Conservation (phyloP, 805 yeast species). For the Candida krabiensis region DNA sequence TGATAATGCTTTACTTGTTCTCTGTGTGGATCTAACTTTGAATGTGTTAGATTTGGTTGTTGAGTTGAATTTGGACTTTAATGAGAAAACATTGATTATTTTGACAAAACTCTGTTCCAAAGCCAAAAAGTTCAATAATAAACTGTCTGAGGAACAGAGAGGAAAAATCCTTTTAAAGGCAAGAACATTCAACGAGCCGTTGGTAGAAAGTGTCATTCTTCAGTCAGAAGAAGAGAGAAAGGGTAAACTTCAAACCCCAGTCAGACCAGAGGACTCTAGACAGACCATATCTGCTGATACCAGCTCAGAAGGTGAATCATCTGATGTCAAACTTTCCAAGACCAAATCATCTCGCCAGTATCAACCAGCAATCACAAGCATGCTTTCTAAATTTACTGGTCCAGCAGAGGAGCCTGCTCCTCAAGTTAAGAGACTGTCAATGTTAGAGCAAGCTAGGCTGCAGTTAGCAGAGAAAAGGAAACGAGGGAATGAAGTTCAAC, state of each 20-base stretch:
- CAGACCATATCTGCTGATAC: conserved; percentile 2
- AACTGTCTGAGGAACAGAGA: conserved; percentile 65
- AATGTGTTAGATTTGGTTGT: conserved; percentile 64
- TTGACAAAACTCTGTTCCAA: conserved; percentile 62
- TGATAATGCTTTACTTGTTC: conserved; percentile 67
- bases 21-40: conserved; percentile 72
- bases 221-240: conserved; percentile 39
- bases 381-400: conserved; percentile 5
- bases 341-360: conserved; percentile 9
- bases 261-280: neutral
- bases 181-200: conserved; percentile 47
- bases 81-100: conserved; percentile 54
- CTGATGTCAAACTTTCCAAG: neutral
- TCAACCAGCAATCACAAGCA: conserved; percentile 13
- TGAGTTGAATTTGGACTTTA: conserved; percentile 49
- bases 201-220: conserved; percentile 53
- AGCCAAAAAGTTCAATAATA: conserved; percentile 68
- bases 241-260: conserved; percentile 3
- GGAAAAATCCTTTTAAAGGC: conserved; percentile 63
- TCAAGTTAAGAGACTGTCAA: conserved; percentile 22
- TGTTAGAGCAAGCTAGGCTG: conserved; percentile 27
- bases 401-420: conserved; percentile 11
- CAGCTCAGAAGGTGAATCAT: conserved; percentile 6
- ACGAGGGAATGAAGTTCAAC: conserved; percentile 10
- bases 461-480: conserved; percentile 28